phyloP scores from a whole-genome alignment of 805 yeast species.

The Candida arabinofermentans region DNA sequence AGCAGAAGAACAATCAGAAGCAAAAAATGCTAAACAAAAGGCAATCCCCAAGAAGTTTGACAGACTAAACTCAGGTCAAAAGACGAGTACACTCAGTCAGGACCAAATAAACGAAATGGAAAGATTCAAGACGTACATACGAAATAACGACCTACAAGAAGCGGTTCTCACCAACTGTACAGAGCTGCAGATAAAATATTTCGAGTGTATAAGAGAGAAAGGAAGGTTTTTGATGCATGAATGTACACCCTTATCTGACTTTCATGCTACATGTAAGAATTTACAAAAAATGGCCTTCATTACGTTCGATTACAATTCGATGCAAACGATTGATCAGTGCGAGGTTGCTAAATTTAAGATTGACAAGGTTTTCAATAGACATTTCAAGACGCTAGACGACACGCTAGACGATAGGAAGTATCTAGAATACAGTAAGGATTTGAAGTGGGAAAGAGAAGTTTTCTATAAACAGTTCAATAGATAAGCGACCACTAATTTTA shows the following conservation, averaged over 20 bases:
- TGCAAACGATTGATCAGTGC: constrained; percentile 27
- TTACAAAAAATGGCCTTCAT: constrained; percentile 30
- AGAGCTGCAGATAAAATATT: constrained; percentile 27
- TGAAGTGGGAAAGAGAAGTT: constrained; percentile 27
- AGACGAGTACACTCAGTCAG: constrained; percentile 6
- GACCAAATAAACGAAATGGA: constrained; percentile 11
- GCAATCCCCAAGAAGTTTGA: constrained; percentile 1
- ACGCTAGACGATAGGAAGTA: constrained; percentile 21
- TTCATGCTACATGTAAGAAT: constrained; percentile 28
- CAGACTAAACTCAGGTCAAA: constrained; percentile 7
- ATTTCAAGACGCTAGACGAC: constrained; percentile 26
- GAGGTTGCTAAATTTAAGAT: constrained; percentile 24
- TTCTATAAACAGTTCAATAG: constrained; percentile 26
- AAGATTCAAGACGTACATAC: constrained; percentile 26
- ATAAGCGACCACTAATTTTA: constrained; percentile 6
- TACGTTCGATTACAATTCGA: constrained; percentile 29
- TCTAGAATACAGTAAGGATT: constrained; percentile 22
- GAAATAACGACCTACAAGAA: constrained; percentile 25
- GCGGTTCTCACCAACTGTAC: constrained; percentile 32
- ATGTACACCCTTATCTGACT: constrained; percentile 25
- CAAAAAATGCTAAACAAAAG: constrained; percentile 3
- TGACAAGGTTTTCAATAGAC: constrained; percentile 27
- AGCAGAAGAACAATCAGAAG: no score
- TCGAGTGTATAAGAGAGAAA: constrained; percentile 24
- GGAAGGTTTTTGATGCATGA: constrained; percentile 19